These are phyloP conservation scores for Blastobotrys terrestris DNA, from an alignment of 805 yeast genomes.

Conservation along the genomic window DNA sequence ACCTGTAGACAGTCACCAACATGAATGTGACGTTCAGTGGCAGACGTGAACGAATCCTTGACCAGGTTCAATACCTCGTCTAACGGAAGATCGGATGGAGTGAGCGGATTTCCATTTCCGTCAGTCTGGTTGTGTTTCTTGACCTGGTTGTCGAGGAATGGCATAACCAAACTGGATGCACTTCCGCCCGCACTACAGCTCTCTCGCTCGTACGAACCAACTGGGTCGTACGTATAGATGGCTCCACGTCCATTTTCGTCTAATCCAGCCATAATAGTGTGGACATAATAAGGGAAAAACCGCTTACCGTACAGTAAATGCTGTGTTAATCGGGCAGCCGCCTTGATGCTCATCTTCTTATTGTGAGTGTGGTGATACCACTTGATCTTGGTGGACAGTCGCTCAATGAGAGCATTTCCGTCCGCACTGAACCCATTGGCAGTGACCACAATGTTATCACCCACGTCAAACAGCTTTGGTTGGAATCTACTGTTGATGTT, in stretches of 20 bases:
- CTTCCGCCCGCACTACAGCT: conserved; percentile 98
- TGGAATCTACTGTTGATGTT: conserved; percentile 88
- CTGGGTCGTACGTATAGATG: conserved; percentile 94
- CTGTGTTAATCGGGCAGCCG: conserved; percentile 89
- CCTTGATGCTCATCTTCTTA: conserved; percentile 56
- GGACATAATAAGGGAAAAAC: conserved; percentile 94
- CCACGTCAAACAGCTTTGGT: conserved; percentile 83
- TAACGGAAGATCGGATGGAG: conserved; percentile 58
- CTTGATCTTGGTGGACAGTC: conserved; percentile 45
- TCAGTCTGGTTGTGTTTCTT: conserved; percentile 88
- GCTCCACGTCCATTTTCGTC: conserved; percentile 92
- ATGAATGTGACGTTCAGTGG: conserved; percentile 96
- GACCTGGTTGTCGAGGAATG: conserved; percentile 95
- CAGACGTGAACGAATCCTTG: conserved; percentile 90
- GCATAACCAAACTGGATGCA: conserved; percentile 93
- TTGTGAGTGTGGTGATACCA: conserved; percentile 93
- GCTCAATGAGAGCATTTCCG: conserved; percentile 74
- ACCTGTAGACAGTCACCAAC: conserved; percentile 97
- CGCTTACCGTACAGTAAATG: conserved; percentile 87
- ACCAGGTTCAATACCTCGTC: conserved; percentile 87
- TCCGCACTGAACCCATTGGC: conserved; percentile 98
- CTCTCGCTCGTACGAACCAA: conserved; percentile 95
- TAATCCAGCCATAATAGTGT: conserved; percentile 89
- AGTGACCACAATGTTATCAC: conserved; percentile 78
- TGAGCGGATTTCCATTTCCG: conserved; percentile 49